Evolutionary conservation across 345 rosid species (phyloP).

Genomic region (Ceriops decandra): DNA sequence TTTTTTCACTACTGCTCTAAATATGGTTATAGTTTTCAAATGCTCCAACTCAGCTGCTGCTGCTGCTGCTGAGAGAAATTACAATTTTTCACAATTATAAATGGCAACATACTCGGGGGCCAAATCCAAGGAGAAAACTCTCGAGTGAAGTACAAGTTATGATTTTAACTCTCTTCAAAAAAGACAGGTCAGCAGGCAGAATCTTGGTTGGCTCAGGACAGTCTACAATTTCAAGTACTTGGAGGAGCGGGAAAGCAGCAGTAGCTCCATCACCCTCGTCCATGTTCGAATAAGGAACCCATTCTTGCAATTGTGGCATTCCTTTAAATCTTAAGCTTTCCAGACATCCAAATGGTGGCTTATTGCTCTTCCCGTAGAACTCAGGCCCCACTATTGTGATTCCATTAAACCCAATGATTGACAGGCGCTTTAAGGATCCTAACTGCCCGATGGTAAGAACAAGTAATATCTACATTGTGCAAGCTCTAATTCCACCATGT

Average conservation of each 20-base stretch:
- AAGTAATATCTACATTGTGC: not conserved
- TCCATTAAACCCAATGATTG: not conserved
- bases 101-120: no score
- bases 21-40: no score
- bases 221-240: slow-evolving; percentile 20
- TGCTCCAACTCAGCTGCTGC: no score
- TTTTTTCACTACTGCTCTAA: no score
- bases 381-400: not conserved
- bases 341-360: slow-evolving; percentile 33
- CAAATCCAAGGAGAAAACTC: no score
- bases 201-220: slow-evolving; percentile 26
- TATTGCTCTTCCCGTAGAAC: not conserved
- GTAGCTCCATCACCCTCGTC: no score
- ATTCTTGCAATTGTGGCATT: slow-evolving; percentile 28
- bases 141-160: no score
- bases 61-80: no score
- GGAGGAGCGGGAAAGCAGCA: slow-evolving; percentile 31
- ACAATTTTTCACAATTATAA: no score
- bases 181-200: slow-evolving; percentile 32
- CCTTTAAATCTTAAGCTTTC: slow-evolving; percentile 23
- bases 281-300: slow-evolving; percentile 11
- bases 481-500: not conserved
- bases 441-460: not conserved
- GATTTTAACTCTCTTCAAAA: not conserved
- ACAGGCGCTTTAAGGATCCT: not conserved